These are phyloP conservation scores for Blumeria hordei DNA, from an alignment of 2,329 filamentous ascomycete genomes.

Conservation along the genomic window DNA sequence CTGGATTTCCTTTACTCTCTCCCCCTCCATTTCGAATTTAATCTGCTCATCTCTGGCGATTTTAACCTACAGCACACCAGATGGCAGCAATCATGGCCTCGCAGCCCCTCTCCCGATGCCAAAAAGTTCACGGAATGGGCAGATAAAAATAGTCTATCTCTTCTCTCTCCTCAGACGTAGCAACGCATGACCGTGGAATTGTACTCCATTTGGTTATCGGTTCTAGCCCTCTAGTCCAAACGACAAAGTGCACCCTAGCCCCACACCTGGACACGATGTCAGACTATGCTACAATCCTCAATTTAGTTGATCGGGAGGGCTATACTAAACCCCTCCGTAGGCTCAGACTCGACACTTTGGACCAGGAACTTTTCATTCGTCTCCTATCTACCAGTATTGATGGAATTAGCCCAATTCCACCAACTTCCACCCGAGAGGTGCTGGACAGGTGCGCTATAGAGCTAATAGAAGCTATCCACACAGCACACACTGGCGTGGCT, in stretches of 20 bases:
- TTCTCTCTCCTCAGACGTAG: background rate
- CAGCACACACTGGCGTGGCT: background rate
- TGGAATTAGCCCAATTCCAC: background rate
- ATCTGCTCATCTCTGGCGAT: background rate
- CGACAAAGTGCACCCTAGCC: no score
- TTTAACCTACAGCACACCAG: background rate
- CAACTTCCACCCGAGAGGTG: background rate
- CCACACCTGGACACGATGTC: background rate
- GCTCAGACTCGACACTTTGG: background rate
- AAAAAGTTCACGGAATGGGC: background rate
- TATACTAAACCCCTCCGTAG: background rate
- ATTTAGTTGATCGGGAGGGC: background rate
- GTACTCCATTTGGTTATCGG: background rate
- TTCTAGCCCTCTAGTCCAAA: background rate
- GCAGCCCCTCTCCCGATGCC: background rate
- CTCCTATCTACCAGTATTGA: background rate
- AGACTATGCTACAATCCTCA: background rate
- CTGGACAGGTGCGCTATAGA: no score
- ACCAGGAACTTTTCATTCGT: background rate
- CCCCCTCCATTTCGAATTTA: background rate
- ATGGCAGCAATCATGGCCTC: background rate
- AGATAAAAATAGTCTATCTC: background rate
- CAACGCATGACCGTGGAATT: background rate
- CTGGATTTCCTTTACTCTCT: background rate
- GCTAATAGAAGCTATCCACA: background rate